Percentiles rank a stretch among this genome's conserved stretches.
Conservation (phyloP, 257 asterid species). For the Cinchona pubescens region DNA sequence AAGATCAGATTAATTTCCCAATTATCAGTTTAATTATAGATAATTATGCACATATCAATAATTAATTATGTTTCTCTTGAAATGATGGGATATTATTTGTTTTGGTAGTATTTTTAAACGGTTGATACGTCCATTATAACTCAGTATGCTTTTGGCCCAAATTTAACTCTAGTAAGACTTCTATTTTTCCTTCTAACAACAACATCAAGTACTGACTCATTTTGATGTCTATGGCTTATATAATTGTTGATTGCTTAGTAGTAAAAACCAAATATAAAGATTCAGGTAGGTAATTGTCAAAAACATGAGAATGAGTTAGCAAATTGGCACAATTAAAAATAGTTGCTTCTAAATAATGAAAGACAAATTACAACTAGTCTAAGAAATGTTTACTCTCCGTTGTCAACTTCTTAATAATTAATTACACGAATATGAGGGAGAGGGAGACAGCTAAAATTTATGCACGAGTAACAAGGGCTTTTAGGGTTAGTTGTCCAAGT, state of each 20-base stretch:
- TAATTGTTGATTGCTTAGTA: not conserved
- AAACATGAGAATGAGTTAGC: not conserved
- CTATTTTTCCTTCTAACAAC: not conserved
- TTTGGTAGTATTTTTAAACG: too few relatives aligned
- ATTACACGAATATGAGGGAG: not conserved
- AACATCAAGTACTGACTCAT: constrained; percentile 2
- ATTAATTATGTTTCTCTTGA: not conserved
- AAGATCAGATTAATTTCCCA: not conserved
- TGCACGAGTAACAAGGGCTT: not conserved
- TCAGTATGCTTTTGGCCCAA: not conserved
- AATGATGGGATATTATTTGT: not conserved
- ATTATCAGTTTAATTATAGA: not conserved
- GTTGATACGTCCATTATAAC: too few relatives aligned
- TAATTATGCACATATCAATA: not conserved
- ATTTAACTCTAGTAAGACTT: not conserved
- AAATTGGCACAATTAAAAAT: not conserved
- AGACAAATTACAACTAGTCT: not conserved
- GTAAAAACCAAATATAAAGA: not conserved
- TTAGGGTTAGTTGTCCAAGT: not conserved
- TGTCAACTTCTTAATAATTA: not conserved
- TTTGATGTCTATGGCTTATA: not conserved
- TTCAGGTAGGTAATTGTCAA: not conserved
- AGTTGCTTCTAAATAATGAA: not conserved
- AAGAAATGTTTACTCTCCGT: not conserved
- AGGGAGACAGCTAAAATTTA: not conserved